Evolutionary conservation across 805 yeast species (phyloP).

Genomic region (Barnettozyma salicaria): DNA sequence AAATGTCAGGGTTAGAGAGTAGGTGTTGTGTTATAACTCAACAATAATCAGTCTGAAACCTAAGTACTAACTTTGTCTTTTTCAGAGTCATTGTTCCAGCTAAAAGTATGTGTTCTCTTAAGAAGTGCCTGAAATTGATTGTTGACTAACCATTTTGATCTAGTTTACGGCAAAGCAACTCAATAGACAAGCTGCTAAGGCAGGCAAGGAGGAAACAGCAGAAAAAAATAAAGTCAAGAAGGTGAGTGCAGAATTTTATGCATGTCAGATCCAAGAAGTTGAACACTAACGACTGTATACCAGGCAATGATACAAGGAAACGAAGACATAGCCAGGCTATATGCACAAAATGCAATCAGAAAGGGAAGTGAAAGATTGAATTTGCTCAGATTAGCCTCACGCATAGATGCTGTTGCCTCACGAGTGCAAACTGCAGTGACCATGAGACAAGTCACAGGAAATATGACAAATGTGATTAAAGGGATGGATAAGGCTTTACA

Average conservation of each 20-base stretch:
- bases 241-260: conserved; percentile 24
- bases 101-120: conserved; percentile 37
- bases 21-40: conserved; percentile 11
- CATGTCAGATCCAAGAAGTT: neutral
- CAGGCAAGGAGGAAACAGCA: conserved; percentile 82
- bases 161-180: conserved; percentile 93
- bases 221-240: conserved; percentile 89
- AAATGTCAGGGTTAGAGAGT: conserved; percentile 35
- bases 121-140: too few species aligned
- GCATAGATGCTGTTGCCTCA: conserved; percentile 94
- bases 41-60: neutral
- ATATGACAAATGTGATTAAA: conserved; percentile 86
- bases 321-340: conserved; percentile 86
- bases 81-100: conserved; percentile 54
- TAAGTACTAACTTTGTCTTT: conserved; percentile 10
- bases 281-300: neutral
- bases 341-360: conserved; percentile 94
- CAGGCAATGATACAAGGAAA: conserved; percentile 74
- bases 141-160: too few species aligned
- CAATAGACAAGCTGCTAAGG: conserved; percentile 81
- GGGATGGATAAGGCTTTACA: conserved; percentile 97
- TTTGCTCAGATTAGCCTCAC: conserved; percentile 71
- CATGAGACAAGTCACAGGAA: conserved; percentile 90
- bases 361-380: conserved; percentile 83
- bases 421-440: conserved; percentile 97